A percentile compares a stretch with the other conserved stretches of the same genome.
Evolutionary conservation across 2,329 filamentous ascomycete genomes (phyloP).

Genomic region (Aspergillus latus): DNA sequence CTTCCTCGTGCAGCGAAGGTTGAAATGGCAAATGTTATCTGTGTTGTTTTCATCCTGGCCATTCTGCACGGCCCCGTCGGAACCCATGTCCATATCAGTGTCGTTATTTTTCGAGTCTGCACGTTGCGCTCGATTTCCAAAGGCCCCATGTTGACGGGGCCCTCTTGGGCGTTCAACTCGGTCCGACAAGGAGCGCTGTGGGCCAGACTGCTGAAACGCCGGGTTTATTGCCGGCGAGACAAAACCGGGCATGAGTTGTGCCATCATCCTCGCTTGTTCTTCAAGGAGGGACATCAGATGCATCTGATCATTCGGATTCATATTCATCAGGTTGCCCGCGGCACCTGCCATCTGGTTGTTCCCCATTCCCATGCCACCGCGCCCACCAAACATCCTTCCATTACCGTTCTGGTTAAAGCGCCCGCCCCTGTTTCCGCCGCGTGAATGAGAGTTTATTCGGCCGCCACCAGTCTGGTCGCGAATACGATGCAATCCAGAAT

Average conservation of each 20-base stretch:
- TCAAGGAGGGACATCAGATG: slow-evolving; percentile 75
- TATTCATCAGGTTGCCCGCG: slow-evolving; percentile 46
- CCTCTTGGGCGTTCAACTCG: slow-evolving; percentile 57
- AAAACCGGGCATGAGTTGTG: slow-evolving; percentile 63
- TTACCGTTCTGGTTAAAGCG: slow-evolving; percentile 50
- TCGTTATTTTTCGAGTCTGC: slow-evolving; percentile 28
- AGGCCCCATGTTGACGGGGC: slow-evolving; percentile 55
- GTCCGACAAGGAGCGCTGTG: slow-evolving; percentile 68
- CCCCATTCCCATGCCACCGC: slow-evolving; percentile 44
- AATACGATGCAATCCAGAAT: slow-evolving; percentile 77
- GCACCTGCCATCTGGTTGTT: slow-evolving; percentile 40
- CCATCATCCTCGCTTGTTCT: slow-evolving; percentile 84
- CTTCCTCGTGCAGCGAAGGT: slow-evolving; percentile 80
- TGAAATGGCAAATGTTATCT: slow-evolving; percentile 81
- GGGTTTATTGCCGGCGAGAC: slow-evolving; percentile 55
- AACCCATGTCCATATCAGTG: slow-evolving; percentile 43
- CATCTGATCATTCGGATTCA: slow-evolving; percentile 69
- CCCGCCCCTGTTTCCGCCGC: slow-evolving; percentile 72
- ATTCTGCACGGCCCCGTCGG: slow-evolving; percentile 31
- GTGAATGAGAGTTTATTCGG: slow-evolving; percentile 75
- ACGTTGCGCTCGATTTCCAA: slow-evolving; percentile 48
- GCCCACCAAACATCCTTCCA: slow-evolving; percentile 49
- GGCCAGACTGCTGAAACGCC: slow-evolving; percentile 51
- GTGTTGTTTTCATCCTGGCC: slow-evolving; percentile 55
- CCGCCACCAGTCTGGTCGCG: slow-evolving; percentile 67